Evolutionary conservation across 306 rosid genomes (phyloP).

Genomic region (Gastrolobium villosum): DNA sequence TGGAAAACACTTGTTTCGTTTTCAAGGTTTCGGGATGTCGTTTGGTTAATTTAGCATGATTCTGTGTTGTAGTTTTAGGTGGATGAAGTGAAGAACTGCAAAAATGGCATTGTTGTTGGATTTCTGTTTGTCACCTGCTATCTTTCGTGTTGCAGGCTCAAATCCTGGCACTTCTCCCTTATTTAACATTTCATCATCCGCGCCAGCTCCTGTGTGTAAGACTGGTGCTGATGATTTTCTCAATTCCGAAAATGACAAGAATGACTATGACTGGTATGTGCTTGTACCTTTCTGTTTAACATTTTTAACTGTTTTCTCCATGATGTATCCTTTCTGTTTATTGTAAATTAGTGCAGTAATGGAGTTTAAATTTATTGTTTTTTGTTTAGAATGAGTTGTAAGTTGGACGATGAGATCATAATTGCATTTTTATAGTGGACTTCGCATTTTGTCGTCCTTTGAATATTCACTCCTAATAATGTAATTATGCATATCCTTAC

Average conservation of each 20-base stretch:
- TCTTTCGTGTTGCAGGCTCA: conserved; percentile 55
- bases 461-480: neutral
- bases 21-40: neutral
- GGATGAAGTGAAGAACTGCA: conserved; percentile 7
- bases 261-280: conserved; percentile 93
- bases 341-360: conserved; percentile 12
- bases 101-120: neutral
- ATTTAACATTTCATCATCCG: conserved; percentile 64
- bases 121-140: conserved; percentile 19
- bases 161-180: conserved; percentile 67
- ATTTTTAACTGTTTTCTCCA: neutral
- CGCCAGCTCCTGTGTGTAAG: conserved; percentile 66
- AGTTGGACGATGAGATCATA: neutral
- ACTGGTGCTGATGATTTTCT: conserved; percentile 84
- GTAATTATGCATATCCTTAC: neutral
- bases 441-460: neutral
- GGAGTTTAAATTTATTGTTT: neutral
- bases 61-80: neutral
- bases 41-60: conserved; percentile 8
- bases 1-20: neutral
- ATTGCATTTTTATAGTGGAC: conserved; percentile 10
- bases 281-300: conserved; percentile 4
- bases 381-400: neutral
- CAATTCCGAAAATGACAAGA: conserved; percentile 83
- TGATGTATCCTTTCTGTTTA: conserved; percentile 18